Percentiles rank a stretch among this genome's conserved stretches.
Conservation (phyloP, 352 stramenopile genomes). For the Thraustochytrium sp. region DNA sequence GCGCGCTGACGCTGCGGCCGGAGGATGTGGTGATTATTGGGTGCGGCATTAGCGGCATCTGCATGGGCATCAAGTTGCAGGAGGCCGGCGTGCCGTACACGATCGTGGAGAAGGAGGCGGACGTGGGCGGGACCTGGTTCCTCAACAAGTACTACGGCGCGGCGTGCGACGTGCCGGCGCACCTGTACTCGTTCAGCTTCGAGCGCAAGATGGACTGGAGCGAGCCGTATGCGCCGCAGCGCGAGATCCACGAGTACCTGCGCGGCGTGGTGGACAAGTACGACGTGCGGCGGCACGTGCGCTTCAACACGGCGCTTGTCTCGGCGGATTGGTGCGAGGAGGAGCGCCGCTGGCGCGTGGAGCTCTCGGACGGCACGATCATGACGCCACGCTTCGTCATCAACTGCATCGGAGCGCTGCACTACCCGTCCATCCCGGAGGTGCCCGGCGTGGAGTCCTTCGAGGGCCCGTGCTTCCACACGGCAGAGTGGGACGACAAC, state of each 20-base stretch:
- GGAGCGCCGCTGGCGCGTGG: not conserved
- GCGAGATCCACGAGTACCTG: conserved; percentile 36
- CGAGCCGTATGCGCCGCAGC: conserved; percentile 18
- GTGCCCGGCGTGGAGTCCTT: conserved; percentile 40
- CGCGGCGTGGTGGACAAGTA: conserved; percentile 28
- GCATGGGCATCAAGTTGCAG: conserved; percentile 42
- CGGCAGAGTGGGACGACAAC: conserved; percentile 13
- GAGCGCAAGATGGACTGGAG: conserved; percentile 30
- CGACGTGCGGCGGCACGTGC: not conserved
- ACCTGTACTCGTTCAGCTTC: conserved; percentile 44
- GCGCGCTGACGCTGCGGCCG: not conserved
- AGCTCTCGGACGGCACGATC: not conserved
- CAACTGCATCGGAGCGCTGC: conserved; percentile 20
- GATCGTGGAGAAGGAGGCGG: conserved; percentile 34
- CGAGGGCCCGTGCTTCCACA: conserved; percentile 35
- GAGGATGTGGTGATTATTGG: conserved; percentile 44
- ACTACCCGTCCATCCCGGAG: conserved; percentile 7
- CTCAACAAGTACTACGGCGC: conserved; percentile 36
- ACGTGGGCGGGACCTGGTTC: conserved; percentile 43
- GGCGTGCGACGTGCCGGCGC: conserved; percentile 41
- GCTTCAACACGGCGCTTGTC: conserved; percentile 1
- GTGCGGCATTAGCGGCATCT: conserved; percentile 41
- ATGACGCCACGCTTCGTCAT: conserved; percentile 25
- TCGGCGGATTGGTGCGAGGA: not conserved
- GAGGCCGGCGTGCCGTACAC: conserved; percentile 27